Evolutionary conservation across 352 stramenopile species (phyloP).

Genomic region (Lagenidium giganteum): DNA sequence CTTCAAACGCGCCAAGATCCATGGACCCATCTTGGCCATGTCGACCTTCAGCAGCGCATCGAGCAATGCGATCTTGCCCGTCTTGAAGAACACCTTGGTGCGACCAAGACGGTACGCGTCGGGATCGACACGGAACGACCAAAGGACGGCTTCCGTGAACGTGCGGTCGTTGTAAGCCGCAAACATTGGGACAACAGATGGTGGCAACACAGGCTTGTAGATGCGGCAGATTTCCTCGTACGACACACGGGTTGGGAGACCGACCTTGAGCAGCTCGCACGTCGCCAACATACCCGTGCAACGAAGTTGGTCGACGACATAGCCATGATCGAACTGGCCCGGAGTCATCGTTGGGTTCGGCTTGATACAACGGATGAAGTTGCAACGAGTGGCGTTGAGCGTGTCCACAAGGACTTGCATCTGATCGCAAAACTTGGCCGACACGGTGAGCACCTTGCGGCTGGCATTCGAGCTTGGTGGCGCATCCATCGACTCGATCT

Average conservation of each 20-base stretch:
- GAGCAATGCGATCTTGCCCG: conserved; percentile 85
- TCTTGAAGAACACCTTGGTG: conserved; percentile 92
- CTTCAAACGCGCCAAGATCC: conserved; percentile 76
- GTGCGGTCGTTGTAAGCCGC: conserved; percentile 77
- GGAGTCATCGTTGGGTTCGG: conserved; percentile 82
- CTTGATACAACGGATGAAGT: conserved; percentile 91
- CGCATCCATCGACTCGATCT: conserved; percentile 47
- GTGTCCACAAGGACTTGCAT: conserved; percentile 86
- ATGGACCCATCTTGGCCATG: conserved; percentile 88
- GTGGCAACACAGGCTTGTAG: conserved; percentile 76
- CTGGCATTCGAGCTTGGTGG: conserved; percentile 21
- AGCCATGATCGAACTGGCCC: conserved; percentile 83
- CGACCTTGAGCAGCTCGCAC: conserved; percentile 89
- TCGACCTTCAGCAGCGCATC: conserved; percentile 85
- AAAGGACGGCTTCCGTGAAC: conserved; percentile 86
- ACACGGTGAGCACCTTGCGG: conserved; percentile 54
- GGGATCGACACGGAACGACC: conserved; percentile 85
- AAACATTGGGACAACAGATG: conserved; percentile 78
- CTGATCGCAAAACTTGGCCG: conserved; percentile 82
- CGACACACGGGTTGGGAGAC: conserved; percentile 83
- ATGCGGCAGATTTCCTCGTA: conserved; percentile 89
- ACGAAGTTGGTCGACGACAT: conserved; percentile 87
- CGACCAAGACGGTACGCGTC: conserved; percentile 85
- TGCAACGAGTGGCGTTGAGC: conserved; percentile 77
- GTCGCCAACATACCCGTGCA: conserved; percentile 88